phyloP scores from a whole-genome alignment of 1,139 yeast genomes.

The Saccharomyces pastorianus region DNA sequence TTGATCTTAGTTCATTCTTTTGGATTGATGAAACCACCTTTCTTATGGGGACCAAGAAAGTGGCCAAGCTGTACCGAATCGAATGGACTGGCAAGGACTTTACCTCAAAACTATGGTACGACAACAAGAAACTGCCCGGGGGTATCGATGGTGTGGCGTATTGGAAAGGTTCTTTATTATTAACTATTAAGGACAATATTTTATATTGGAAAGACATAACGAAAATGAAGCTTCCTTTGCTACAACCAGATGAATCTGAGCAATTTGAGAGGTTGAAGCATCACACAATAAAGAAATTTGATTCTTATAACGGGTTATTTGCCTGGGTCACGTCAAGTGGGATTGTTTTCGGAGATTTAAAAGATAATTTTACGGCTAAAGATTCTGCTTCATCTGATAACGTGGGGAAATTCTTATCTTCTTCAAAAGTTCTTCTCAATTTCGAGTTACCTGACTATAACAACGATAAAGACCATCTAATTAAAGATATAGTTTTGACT shows the following conservation, averaged over 20 bases:
- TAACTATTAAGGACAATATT: background rate
- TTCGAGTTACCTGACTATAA: slow-evolving; percentile 28
- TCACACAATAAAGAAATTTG: slow-evolving; percentile 30
- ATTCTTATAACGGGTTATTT: slow-evolving; percentile 29
- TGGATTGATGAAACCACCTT: slow-evolving; percentile 18
- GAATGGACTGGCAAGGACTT: slow-evolving; percentile 3
- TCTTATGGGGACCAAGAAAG: slow-evolving; percentile 23
- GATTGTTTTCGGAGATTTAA: slow-evolving; percentile 36
- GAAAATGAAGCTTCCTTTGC: background rate
- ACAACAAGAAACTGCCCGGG: background rate
- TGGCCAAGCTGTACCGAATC: slow-evolving; percentile 17
- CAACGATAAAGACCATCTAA: slow-evolving; percentile 30
- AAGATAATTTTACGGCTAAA: slow-evolving; percentile 4
- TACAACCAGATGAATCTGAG: slow-evolving; percentile 31
- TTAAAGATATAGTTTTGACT: slow-evolving; percentile 40
- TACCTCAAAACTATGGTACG: background rate
- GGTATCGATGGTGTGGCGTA: slow-evolving; percentile 32
- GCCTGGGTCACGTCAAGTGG: slow-evolving; percentile 45
- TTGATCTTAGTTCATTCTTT: slow-evolving; percentile 19
- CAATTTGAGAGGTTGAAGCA: slow-evolving; percentile 32
- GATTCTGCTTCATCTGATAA: slow-evolving; percentile 4
- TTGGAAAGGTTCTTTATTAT: slow-evolving; percentile 29
- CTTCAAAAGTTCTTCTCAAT: slow-evolving; percentile 36
- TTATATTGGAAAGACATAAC: background rate
- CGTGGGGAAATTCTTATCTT: slow-evolving; percentile 18